Evolutionary conservation across 306 rosid species (phyloP).

Genomic region (Quercus wislizeni): DNA sequence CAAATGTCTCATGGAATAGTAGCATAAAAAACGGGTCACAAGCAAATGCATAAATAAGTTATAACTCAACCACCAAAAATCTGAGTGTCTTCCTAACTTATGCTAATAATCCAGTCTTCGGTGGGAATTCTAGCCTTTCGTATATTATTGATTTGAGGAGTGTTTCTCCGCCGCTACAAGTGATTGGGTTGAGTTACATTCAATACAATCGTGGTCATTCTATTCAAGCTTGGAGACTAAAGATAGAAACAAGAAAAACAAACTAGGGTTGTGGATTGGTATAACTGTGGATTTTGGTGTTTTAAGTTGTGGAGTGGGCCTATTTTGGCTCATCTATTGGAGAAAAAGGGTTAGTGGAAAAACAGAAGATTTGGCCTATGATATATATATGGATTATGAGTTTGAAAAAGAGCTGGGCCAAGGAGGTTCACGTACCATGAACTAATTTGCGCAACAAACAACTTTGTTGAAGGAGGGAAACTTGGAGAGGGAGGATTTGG

Average conservation of each 20-base stretch:
- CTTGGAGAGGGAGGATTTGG: constrained; percentile 83
- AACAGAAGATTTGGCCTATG: constrained; percentile 21
- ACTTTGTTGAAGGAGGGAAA: constrained; percentile 48
- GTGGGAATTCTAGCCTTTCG: constrained; percentile 36
- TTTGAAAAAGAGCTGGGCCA: constrained; percentile 61
- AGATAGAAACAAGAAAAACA: not conserved
- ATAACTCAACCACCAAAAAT: constrained; percentile 51
- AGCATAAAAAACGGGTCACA: constrained; percentile 46
- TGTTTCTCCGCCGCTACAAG: constrained; percentile 77
- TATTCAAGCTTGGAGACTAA: constrained; percentile 45
- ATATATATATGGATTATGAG: constrained; percentile 51
- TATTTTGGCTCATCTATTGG: constrained; percentile 44
- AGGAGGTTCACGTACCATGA: constrained; percentile 55
- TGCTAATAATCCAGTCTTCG: constrained; percentile 30
- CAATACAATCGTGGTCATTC: constrained; percentile 67
- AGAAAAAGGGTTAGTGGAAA: constrained; percentile 23
- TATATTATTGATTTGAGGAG: constrained; percentile 51
- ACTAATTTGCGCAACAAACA: constrained; percentile 44
- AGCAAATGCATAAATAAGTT: constrained; percentile 66
- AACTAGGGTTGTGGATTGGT: constrained; percentile 28
- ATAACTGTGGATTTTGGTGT: constrained; percentile 32
- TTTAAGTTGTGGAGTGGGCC: constrained; percentile 33
- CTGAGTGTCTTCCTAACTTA: constrained; percentile 63
- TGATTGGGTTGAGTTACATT: constrained; percentile 45
- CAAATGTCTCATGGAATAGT: constrained; percentile 34